Conservation (phyloP, 805 yeast species). For the Blastobotrys americana region DNA sequence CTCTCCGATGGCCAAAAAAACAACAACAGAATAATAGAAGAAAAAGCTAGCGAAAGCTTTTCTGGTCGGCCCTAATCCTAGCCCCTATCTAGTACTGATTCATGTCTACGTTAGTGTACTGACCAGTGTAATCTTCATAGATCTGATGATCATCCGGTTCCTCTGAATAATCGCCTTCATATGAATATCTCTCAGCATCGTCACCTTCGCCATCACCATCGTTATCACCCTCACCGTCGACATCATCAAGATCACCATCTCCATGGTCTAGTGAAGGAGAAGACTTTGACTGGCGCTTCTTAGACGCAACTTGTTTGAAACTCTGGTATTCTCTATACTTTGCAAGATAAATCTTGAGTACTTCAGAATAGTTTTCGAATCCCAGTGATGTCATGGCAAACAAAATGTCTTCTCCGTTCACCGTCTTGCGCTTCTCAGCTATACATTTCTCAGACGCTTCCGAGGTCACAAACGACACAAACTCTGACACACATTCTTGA, state of each 20-base stretch:
- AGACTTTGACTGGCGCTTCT: not conserved
- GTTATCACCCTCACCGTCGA: not conserved
- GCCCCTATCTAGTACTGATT: conserved; percentile 12
- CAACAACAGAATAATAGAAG: conserved; percentile 1
- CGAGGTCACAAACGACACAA: conserved; percentile 59
- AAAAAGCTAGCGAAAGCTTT: not conserved
- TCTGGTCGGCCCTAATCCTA: conserved; percentile 7
- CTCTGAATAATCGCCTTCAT: conserved; percentile 7
- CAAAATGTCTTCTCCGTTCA: conserved; percentile 62
- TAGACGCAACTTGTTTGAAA: conserved; percentile 15
- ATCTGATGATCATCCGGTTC: conserved; percentile 18
- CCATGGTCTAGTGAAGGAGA: not conserved
- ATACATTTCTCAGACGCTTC: conserved; percentile 58
- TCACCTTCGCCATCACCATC: conserved; percentile 9
- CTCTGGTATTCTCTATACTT: conserved; percentile 46
- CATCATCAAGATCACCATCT: conserved; percentile 1
- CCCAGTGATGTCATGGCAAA: conserved; percentile 60
- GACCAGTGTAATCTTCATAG: conserved; percentile 25
- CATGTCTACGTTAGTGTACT: conserved; percentile 25
- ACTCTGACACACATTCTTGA: conserved; percentile 65
- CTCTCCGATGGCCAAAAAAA: too few relatives aligned
- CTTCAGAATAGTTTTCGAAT: conserved; percentile 64
- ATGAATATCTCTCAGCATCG: conserved; percentile 6
- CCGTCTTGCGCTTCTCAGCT: conserved; percentile 60
- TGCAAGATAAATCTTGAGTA: conserved; percentile 58